Percentiles rank a stretch among this genome's conserved stretches.
Evolutionary conservation across 306 rosid genomes (phyloP).

Genomic region (Prunus dulcis): DNA sequence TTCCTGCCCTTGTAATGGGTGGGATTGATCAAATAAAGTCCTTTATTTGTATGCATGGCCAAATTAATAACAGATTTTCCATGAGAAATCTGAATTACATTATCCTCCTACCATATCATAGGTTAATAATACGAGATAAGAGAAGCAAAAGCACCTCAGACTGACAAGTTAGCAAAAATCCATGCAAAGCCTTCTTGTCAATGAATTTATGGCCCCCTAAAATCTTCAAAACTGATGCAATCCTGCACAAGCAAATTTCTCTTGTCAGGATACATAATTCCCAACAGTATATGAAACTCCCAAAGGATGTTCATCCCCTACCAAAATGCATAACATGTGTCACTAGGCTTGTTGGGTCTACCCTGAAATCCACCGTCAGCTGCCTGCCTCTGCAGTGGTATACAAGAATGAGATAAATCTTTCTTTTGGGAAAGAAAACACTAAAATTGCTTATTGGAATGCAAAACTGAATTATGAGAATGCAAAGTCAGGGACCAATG

Average conservation of each 20-base stretch:
- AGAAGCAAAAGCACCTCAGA: conserved; percentile 51
- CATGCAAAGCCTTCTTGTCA: conserved; percentile 51
- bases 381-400: conserved; percentile 63
- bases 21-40: neutral
- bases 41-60: neutral
- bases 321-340: conserved; percentile 97
- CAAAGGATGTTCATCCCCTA: conserved; percentile 29
- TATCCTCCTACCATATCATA: neutral
- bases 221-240: conserved; percentile 71
- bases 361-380: conserved; percentile 94
- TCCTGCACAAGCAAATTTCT: conserved; percentile 45
- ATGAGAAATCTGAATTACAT: neutral
- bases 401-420: conserved; percentile 13
- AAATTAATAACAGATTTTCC: neutral
- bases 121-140: neutral
- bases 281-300: conserved; percentile 9
- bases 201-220: conserved; percentile 65
- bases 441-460: neutral
- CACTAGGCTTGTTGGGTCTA: conserved; percentile 80
- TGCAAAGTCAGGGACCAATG: conserved; percentile 9
- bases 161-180: conserved; percentile 74
- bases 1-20: neutral
- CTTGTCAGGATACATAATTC: conserved; percentile 29
- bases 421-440: neutral
- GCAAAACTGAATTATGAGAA: neutral